Evolutionary conservation across 441 rosid genomes (phyloP).

Genomic region (Viola pubescens): DNA sequence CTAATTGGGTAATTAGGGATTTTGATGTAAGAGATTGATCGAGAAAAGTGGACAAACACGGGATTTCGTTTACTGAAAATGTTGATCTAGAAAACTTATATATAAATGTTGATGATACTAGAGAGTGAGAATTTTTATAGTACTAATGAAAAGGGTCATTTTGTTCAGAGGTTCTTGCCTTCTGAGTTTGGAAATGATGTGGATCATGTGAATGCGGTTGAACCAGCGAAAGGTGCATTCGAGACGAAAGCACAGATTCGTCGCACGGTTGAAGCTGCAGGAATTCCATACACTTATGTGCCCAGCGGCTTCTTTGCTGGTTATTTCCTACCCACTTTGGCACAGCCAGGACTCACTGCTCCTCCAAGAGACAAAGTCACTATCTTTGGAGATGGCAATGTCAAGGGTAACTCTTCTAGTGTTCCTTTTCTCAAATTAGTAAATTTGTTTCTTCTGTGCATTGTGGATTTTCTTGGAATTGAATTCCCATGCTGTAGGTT

Average conservation of each 20-base stretch:
- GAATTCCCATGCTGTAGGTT: too few species aligned
- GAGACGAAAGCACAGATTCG: conserved; percentile 26
- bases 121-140: too few species aligned
- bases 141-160: neutral
- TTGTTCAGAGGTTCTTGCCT: conserved; percentile 28
- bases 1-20: too few species aligned
- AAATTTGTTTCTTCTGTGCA: too few species aligned
- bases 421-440: too few species aligned
- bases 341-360: conserved; percentile 39
- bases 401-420: conserved; percentile 32
- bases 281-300: conserved; percentile 42
- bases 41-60: too few species aligned
- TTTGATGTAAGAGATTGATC: too few species aligned
- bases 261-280: conserved; percentile 30
- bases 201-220: conserved; percentile 30
- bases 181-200: conserved; percentile 49
- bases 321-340: conserved; percentile 36
- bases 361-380: conserved; percentile 46
- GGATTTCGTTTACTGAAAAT: too few species aligned
- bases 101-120: too few species aligned
- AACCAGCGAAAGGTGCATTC: conserved; percentile 31
- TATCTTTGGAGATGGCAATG: conserved; percentile 55
- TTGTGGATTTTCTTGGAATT: too few species aligned
- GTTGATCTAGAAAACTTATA: too few species aligned
- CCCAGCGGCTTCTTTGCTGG: conserved; percentile 42